A percentile compares a stretch with the other conserved stretches of the same genome.
Evolutionary conservation across 176 grass and related monocot species (phyloP).

Genomic region (Oryza rufipogon): DNA sequence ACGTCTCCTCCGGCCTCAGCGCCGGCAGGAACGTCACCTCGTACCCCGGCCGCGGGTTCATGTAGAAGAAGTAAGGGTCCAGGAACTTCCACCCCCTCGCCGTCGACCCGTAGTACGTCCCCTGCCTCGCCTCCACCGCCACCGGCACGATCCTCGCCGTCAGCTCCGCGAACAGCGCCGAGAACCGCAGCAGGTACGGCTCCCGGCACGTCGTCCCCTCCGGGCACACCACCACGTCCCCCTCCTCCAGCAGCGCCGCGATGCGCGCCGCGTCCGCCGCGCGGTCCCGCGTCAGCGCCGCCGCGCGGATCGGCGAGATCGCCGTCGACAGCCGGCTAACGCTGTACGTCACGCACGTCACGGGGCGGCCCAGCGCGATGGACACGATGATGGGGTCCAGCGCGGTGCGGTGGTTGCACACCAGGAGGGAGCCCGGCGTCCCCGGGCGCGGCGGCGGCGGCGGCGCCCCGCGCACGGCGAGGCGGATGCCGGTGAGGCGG

Average conservation of each 20-base stretch:
- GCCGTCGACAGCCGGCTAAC: conserved; percentile 59
- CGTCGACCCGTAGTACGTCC: conserved; percentile 62
- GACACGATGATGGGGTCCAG: conserved; percentile 82
- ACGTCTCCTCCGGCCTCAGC: conserved; percentile 61
- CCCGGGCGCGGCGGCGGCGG: conserved; percentile 46
- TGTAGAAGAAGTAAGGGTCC: conserved; percentile 88
- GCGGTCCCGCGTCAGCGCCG: conserved; percentile 53
- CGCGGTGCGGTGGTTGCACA: conserved; percentile 91
- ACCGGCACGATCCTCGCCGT: conserved; percentile 75
- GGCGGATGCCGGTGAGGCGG: conserved; percentile 68
- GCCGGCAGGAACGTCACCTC: conserved; percentile 68
- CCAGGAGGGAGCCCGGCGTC: conserved; percentile 59
- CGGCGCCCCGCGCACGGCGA: conserved; percentile 56
- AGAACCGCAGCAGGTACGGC: conserved; percentile 73
- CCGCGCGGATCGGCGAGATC: conserved; percentile 58
- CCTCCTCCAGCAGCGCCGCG: conserved; percentile 54
- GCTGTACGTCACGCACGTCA: conserved; percentile 77
- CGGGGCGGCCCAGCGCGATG: conserved; percentile 62
- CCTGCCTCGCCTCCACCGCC: conserved; percentile 58
- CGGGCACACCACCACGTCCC: conserved; percentile 79
- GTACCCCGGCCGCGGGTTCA: conserved; percentile 76
- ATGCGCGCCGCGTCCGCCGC: conserved; percentile 55
- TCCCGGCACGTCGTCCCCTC: conserved; percentile 95
- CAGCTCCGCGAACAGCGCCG: conserved; percentile 75
- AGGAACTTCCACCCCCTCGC: conserved; percentile 66